These are phyloP conservation scores for Carnegiea gigantea DNA, from an alignment of 179 eudicot species.

Conservation along the genomic window DNA sequence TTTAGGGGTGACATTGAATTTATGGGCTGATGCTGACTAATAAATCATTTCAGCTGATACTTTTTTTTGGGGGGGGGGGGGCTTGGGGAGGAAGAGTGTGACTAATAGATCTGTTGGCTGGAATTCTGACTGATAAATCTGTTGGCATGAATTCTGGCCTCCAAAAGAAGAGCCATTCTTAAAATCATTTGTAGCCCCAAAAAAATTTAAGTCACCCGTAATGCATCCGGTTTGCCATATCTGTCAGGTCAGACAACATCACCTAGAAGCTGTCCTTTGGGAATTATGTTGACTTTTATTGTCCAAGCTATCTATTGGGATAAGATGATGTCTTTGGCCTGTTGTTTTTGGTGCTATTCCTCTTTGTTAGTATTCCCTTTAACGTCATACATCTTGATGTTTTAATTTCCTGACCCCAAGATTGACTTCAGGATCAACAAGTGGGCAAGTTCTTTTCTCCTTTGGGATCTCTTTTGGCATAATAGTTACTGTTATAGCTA, in stretches of 20 bases:
- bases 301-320: not conserved
- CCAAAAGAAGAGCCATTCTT: not conserved
- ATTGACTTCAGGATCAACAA: conserved; percentile 46
- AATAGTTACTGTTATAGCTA: conserved; percentile 48
- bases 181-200: not conserved
- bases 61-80: not conserved
- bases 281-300: not conserved
- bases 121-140: not conserved
- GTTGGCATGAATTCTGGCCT: not conserved
- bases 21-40: not conserved
- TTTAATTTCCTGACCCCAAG: conserved; percentile 19
- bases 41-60: not conserved
- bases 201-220: not conserved
- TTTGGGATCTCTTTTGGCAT: conserved; percentile 80
- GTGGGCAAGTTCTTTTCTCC: conserved; percentile 53
- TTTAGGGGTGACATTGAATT: not conserved
- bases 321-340: not conserved
- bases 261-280: not conserved
- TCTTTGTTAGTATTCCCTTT: not conserved
- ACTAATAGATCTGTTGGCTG: not conserved
- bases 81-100: not conserved
- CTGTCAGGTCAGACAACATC: too few relatives aligned
- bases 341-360: not conserved
- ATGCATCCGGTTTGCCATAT: not conserved
- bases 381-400: not conserved